Evolutionary conservation across 106 monocot genomes (phyloP).

Genomic region (Chionographis japonica): DNA sequence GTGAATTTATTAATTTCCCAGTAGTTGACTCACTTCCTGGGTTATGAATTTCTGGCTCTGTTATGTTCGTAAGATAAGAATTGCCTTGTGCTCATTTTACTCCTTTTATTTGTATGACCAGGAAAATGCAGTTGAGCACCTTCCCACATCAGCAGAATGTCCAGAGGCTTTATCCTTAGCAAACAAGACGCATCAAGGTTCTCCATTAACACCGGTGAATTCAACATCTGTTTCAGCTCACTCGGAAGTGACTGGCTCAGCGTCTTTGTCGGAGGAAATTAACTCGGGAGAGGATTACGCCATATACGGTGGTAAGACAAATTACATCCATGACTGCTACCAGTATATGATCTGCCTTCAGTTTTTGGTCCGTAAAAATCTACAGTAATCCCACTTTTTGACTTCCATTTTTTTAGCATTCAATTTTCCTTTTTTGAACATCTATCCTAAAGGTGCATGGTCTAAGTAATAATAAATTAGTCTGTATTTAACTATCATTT

Average conservation of each 20-base stretch:
- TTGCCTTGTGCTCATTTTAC: constrained; percentile 6
- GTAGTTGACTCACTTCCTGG: neutral
- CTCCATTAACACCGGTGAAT: constrained; percentile 24
- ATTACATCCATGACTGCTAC: neutral
- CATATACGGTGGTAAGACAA: constrained; percentile 27
- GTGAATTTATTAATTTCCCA: too few relatives aligned
- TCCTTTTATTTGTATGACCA: constrained; percentile 12
- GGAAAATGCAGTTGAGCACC: constrained; percentile 21
- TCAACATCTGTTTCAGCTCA: constrained; percentile 45
- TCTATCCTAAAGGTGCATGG: too few relatives aligned
- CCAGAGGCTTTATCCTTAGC: constrained; percentile 3
- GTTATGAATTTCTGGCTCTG: neutral
- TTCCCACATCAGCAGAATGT: constrained; percentile 7
- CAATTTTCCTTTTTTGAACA: too few relatives aligned
- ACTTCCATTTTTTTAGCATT: too few relatives aligned
- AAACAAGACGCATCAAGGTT: constrained; percentile 12
- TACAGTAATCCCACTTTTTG: too few relatives aligned
- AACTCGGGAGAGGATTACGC: constrained; percentile 29
- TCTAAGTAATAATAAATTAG: too few relatives aligned
- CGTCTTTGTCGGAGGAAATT: constrained; percentile 41
- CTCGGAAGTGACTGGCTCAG: constrained; percentile 38
- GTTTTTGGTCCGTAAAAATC: too few relatives aligned
- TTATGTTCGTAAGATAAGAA: neutral
- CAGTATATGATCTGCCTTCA: too few relatives aligned
- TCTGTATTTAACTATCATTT: too few relatives aligned